A percentile compares a stretch with the other conserved stretches of the same genome.
Conservation (phyloP, 169 alveolate genomes). For the Plasmodium adleri region DNA sequence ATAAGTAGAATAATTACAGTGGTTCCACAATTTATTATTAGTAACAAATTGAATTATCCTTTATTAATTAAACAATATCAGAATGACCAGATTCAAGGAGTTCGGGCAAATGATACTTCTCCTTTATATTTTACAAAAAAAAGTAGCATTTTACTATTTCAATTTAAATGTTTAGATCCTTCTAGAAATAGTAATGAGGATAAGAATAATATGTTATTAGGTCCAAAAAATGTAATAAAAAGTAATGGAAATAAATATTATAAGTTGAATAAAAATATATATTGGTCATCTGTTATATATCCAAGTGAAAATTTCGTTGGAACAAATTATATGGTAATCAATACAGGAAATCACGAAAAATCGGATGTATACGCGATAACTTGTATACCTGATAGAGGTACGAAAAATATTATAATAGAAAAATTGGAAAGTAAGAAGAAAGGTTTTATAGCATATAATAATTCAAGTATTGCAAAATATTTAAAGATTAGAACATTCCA, state of each 20-base stretch:
- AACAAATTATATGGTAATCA: constrained; percentile 84
- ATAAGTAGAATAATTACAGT: constrained; percentile 87
- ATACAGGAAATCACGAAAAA: constrained; percentile 75
- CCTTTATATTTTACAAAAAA: constrained; percentile 59
- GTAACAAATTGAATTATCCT: constrained; percentile 79
- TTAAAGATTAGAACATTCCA: constrained; percentile 86
- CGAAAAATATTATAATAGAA: constrained; percentile 84
- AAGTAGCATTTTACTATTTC: constrained; percentile 26
- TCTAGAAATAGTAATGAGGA: neutral
- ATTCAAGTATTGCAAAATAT: constrained; percentile 80
- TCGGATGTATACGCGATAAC: constrained; percentile 84
- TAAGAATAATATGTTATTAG: neutral
- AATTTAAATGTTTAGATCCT: constrained; percentile 29
- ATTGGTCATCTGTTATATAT: constrained; percentile 87
- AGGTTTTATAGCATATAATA: constrained; percentile 85
- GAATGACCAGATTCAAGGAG: constrained; percentile 59
- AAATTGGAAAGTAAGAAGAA: constrained; percentile 77
- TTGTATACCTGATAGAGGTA: constrained; percentile 87
- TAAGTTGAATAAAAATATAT: constrained; percentile 67
- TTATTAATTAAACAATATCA: constrained; percentile 84
- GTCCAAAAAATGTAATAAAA: neutral
- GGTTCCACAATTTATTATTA: constrained; percentile 87
- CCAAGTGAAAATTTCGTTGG: constrained; percentile 89
- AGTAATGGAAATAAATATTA: constrained; percentile 4
- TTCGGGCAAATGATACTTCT: constrained; percentile 71